These are phyloP conservation scores for Pseudogymnoascus sp. DNA, from an alignment of 2,329 filamentous ascomycete genomes.

Conservation along the genomic window DNA sequence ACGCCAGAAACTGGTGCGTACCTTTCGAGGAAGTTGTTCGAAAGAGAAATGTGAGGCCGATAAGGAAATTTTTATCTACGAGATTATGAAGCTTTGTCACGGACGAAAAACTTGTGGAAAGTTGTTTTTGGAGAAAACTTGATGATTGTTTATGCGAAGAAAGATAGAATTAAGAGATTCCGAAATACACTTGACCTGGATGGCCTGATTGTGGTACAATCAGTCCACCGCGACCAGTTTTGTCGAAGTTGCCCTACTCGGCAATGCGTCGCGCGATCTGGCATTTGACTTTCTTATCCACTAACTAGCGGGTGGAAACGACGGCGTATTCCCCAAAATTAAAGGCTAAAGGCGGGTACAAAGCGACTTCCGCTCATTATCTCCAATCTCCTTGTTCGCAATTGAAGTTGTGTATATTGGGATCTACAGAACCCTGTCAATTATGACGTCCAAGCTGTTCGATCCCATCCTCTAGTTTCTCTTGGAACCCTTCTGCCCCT, in stretches of 20 bases:
- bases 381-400: not conserved
- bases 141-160: not conserved
- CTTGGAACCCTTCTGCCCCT: slow-evolving; percentile 7
- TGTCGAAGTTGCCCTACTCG: slow-evolving; percentile 4
- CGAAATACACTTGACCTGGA: not conserved
- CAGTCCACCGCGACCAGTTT: not conserved
- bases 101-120: not conserved
- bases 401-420: slow-evolving; percentile 3
- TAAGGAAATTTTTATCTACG: not conserved
- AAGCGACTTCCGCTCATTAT: not conserved
- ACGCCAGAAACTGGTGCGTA: not conserved
- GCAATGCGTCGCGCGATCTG: slow-evolving; percentile 7
- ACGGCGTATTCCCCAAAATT: not conserved
- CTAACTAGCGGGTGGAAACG: slow-evolving; percentile 6
- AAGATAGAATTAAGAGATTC: not conserved
- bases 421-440: slow-evolving; percentile 8
- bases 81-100: not conserved
- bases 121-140: not conserved
- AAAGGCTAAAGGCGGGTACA: slow-evolving; percentile 7
- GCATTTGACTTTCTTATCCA: slow-evolving; percentile 6
- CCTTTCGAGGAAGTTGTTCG: not conserved
- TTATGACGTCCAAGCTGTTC: slow-evolving; percentile 3
- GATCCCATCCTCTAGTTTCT: slow-evolving; percentile 3
- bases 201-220: not conserved
- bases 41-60: not conserved